Base-by-base conservation (phyloP, 192 early-diverging fungal species). In the Backusella sp. region DNA sequence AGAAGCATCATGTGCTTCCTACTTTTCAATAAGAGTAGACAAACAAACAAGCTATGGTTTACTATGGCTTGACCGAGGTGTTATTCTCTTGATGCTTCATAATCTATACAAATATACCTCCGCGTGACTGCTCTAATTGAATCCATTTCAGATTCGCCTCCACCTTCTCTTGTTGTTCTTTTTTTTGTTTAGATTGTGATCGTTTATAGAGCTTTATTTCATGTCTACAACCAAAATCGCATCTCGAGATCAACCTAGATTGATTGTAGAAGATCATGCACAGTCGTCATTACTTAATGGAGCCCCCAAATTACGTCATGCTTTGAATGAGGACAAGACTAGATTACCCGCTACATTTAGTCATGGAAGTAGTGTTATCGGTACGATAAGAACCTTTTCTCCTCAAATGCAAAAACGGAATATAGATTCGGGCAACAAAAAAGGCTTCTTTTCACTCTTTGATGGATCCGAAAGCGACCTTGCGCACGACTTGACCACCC, bases 401-500 rank as follows among this genome's bases (percentile, higher is more conserved):
- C 56, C 56, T 62, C 56, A 62, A 26, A 14, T 62, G 56, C 56
- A 62, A 1, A 62, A 62, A 4, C 21, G 23, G 9, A 62, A 62
- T 12, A 14, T 62, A 62, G 56, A 62, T 62, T 62, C 26, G 28
- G 56, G 12, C 23, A 11, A 62, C 21, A 62, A 28, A 28, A 62
- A 28, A 14, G 23, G 23, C 8, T 28, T 62, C 3, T 28, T 62
- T 26, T 62, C 56, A 4, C 9, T 62, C 2, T 62, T 62, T 28
- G 23, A 62, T 62, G 56, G 56, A 62, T 62, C 56, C 1, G 56
- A 62, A 62, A 62, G 23, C 35, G 70, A 72, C 26, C 52, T 32
- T 15, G 44, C 42, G 19, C 39, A 72, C 46, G 70, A 72, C 41
- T 30, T 72, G 6, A 46, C 70, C 23, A 72, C 70, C 30, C 70